Percentiles rank a stretch among this genome's conserved stretches.
phyloP scores from a whole-genome alignment of 2,329 filamentous ascomycete species.

The Raffaelea ambrosiae region DNA sequence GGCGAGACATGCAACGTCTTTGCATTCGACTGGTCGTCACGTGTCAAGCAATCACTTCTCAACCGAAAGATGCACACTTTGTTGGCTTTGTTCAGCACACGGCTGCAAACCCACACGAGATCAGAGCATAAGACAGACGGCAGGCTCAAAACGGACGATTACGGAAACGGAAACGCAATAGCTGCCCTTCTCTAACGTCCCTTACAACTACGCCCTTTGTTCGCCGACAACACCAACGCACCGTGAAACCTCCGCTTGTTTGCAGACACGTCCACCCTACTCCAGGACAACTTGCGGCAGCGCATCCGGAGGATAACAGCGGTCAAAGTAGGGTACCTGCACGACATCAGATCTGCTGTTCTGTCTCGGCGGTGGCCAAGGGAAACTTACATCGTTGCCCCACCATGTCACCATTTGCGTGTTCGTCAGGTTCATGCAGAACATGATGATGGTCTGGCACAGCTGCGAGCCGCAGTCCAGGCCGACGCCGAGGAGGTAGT shows the following conservation, averaged over 20 bases:
- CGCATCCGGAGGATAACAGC: conserved; percentile 25
- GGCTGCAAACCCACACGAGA: no score
- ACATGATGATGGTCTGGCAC: conserved; percentile 19
- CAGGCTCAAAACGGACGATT: no score
- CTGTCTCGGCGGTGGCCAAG: not conserved
- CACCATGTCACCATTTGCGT: conserved; percentile 20
- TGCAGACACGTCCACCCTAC: not conserved
- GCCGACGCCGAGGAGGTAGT: conserved; percentile 30
- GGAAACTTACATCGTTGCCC: conserved; percentile 17
- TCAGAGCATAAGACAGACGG: no score
- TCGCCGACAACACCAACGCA: no score
- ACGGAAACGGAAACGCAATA: no score
- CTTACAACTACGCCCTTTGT: no score
- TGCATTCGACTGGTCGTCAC: no score
- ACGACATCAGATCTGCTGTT: not conserved
- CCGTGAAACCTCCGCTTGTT: no score
- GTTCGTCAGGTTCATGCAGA: conserved; percentile 19
- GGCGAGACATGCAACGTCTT: not conserved
- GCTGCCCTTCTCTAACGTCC: no score
- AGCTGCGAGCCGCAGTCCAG: conserved; percentile 25
- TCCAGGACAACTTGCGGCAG: not conserved
- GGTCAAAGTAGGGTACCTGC: not conserved
- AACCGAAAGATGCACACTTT: no score
- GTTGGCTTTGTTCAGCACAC: no score
- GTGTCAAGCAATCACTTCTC: no score